Evolutionary conservation across 78 protist species (phyloP), one percentile per base, ranked within the genome.

Genomic region (Pigoraptor vietnamica): DNA sequence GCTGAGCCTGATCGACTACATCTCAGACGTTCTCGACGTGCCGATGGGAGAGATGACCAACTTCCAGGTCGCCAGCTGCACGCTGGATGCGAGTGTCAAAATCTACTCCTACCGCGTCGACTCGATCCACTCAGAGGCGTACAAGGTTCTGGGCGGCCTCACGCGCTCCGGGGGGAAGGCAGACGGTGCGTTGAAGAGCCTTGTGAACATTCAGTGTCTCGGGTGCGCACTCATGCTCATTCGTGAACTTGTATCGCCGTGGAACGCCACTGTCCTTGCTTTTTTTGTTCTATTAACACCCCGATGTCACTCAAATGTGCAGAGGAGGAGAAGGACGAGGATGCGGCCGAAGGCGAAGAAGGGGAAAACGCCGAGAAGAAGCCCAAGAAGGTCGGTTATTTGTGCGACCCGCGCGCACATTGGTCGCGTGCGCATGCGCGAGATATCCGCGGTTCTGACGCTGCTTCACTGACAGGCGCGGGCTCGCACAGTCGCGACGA

Each of bases 91-190:
- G 0, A 90, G 96, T 35, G 93, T 95, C 24, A 96, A 98, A 89
- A 98, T 98, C 37, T 98, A 98, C 93, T 90, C 98, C 0, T 48
- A 38, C 37, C 95, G 99, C 19, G 99, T 98, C 0, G 99, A 98
- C 84, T 93, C 98, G 23, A 97, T 98, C 35, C 96, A 96, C 90
- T 87, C 9, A 0, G 96, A 96, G 9, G 82, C 98, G 1, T 94
- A 86, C 94, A 92, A 93, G 84, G 91, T 97, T 48, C 94, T 98
- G 56, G 95, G 96, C n/a, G 99, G 97, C 23, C 86, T 97, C 25
- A 39, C 92, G 1, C 92, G 95, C 82, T 37, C 91, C 24, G 0
- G 93, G 0, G 89, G 24, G 23, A 33, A 33, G 24, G 19, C 23
- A 55, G 29, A 34, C 14, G 82, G 14, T 36, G 0, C 14, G 6